Conservation (phyloP, 2,329 filamentous ascomycete genomes). For the Fusarium napiforme region DNA sequence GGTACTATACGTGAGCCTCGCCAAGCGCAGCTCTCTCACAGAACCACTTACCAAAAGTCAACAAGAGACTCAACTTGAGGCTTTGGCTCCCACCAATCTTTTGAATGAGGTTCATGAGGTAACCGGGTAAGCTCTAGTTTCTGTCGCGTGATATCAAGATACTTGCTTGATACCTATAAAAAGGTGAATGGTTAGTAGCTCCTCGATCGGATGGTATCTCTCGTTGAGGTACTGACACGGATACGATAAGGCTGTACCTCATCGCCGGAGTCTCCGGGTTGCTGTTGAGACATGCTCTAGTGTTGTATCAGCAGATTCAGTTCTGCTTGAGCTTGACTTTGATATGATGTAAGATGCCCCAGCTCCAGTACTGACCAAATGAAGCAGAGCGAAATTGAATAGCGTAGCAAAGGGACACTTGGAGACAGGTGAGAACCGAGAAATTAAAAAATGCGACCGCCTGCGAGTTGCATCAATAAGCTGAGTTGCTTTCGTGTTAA, state of each 20-base stretch:
- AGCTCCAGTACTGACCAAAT: background rate
- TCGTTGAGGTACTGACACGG: constrained; percentile 58
- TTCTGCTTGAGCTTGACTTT: constrained; percentile 2
- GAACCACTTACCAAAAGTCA: constrained; percentile 67
- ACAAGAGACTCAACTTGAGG: constrained; percentile 70
- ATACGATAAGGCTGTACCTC: constrained; percentile 67
- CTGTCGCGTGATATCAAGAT: constrained; percentile 73
- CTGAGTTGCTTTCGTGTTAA: constrained; percentile 17
- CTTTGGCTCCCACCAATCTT: constrained; percentile 70
- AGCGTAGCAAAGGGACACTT: constrained; percentile 10
- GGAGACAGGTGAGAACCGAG: constrained; percentile 10
- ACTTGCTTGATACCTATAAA: constrained; percentile 70
- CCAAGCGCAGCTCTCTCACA: background rate
- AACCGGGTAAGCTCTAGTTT: constrained; percentile 75
- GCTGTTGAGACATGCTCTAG: constrained; percentile 29
- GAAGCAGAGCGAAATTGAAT: background rate
- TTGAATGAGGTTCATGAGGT: constrained; percentile 66
- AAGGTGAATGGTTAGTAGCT: constrained; percentile 42
- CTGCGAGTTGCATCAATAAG: constrained; percentile 14
- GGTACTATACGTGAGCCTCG: background rate
- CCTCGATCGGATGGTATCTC: background rate
- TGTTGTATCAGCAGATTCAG: constrained; percentile 2
- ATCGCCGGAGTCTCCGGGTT: constrained; percentile 47
- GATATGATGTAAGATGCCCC: background rate
- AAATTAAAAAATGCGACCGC: constrained; percentile 28